Evolutionary conservation across 192 early-diverging fungal species (phyloP).

Genomic region (Mortierella alpina): DNA sequence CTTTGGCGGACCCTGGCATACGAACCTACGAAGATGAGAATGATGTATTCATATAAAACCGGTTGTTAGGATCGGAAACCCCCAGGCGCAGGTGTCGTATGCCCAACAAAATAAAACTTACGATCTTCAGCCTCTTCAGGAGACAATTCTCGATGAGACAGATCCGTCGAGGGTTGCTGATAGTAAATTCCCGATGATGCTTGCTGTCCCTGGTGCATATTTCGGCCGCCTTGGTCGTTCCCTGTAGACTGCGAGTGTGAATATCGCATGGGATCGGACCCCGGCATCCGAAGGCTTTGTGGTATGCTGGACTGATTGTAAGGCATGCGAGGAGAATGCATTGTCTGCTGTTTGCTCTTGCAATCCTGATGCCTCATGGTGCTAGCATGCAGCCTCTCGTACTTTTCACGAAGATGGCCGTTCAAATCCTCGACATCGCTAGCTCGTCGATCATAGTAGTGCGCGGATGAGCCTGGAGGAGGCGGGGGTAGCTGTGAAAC

Average conservation of each 20-base stretch:
- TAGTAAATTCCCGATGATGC: slow-evolving; percentile 6
- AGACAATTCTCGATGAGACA: not conserved
- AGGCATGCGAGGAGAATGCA: not conserved
- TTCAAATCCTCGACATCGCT: slow-evolving; percentile 23
- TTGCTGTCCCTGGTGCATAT: slow-evolving; percentile 13
- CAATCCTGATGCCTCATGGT: not conserved
- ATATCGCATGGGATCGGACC: slow-evolving; percentile 18
- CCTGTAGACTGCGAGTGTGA: slow-evolving; percentile 3
- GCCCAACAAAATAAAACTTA: slow-evolving; percentile 4
- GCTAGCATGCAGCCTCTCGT: slow-evolving; percentile 12
- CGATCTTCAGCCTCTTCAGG: slow-evolving; percentile 21
- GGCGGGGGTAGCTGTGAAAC: slow-evolving; percentile 19
- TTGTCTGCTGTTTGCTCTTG: not conserved
- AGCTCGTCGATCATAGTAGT: slow-evolving; percentile 21
- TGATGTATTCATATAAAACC: too few species aligned
- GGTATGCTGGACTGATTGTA: not conserved
- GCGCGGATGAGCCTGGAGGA: not conserved
- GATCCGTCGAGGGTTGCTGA: not conserved
- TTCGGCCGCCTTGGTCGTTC: slow-evolving; percentile 1
- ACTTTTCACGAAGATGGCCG: slow-evolving; percentile 18
- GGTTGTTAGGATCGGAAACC: too few species aligned
- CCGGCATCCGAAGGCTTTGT: not conserved
- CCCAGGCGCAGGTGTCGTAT: not conserved
- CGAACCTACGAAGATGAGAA: not conserved
- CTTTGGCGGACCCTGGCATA: slow-evolving; percentile 23